Conservation (phyloP, 2,329 filamentous ascomycete genomes). For the Anisogramma anomala region DNA sequence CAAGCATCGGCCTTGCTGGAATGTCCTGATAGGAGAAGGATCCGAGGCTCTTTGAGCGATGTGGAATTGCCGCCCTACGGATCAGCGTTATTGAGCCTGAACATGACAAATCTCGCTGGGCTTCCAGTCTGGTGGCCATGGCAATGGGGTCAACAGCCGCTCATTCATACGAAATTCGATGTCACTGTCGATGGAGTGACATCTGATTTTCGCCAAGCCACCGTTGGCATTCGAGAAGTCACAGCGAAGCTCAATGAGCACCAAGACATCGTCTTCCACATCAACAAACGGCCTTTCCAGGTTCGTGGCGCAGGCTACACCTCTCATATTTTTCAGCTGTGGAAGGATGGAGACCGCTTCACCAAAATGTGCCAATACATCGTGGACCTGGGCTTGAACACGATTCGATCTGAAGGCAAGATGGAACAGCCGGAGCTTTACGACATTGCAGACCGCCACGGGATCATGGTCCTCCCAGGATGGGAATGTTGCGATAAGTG, state of each 20-base stretch:
- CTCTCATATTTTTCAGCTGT: conserved; percentile 51
- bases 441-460: conserved; percentile 44
- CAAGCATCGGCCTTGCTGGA: conserved; percentile 8
- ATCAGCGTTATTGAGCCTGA: conserved; percentile 5
- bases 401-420: conserved; percentile 52
- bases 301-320: conserved; percentile 50
- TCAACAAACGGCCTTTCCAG: conserved; percentile 48
- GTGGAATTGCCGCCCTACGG: conserved; percentile 27
- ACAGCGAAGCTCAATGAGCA: conserved; percentile 36
- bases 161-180: conserved; percentile 22
- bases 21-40: conserved; percentile 9
- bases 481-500: conserved; percentile 61
- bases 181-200: conserved; percentile 17
- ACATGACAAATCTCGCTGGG: neutral
- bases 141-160: conserved; percentile 40
- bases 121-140: conserved; percentile 47
- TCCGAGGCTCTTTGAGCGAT: conserved; percentile 18
- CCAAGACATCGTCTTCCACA: conserved; percentile 42
- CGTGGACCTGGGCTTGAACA: conserved; percentile 52
- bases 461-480: conserved; percentile 49
- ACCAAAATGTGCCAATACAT: conserved; percentile 38
- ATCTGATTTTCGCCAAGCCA: conserved; percentile 25
- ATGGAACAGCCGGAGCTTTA: conserved; percentile 52
- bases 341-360: conserved; percentile 34
- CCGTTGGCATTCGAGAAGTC: conserved; percentile 45